Evolutionary conservation across 2,329 filamentous ascomycete genomes (phyloP).

Genomic region (Aureobasidium sp.): DNA sequence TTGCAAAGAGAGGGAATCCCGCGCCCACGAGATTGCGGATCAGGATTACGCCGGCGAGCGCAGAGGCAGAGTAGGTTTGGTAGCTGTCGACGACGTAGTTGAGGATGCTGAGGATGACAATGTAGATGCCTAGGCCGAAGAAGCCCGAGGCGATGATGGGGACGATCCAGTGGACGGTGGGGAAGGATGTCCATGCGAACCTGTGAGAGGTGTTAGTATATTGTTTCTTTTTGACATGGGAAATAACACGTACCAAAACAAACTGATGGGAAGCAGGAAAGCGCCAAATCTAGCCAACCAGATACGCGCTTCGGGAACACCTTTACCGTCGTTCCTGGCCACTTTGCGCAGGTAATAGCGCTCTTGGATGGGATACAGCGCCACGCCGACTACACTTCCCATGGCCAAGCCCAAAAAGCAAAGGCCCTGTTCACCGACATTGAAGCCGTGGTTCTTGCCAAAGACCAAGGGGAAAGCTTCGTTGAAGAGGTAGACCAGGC

Average conservation of each 20-base stretch:
- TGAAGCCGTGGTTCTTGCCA: conserved; percentile 25
- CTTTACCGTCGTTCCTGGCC: conserved; percentile 18
- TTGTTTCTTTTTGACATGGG: too few species aligned
- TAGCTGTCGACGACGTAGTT: conserved; percentile 43
- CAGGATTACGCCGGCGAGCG: conserved; percentile 32
- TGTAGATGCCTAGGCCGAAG: conserved; percentile 44
- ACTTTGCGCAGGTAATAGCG: conserved; percentile 17
- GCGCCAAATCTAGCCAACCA: conserved; percentile 18
- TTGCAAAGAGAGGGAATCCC: conserved; percentile 17
- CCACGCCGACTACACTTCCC: conserved; percentile 18
- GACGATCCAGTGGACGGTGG: conserved; percentile 30
- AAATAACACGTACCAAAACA: conserved; percentile 17
- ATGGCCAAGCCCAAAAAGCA: conserved; percentile 20
- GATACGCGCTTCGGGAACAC: conserved; percentile 24
- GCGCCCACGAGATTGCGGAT: conserved; percentile 33
- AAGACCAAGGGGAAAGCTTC: conserved; percentile 43
- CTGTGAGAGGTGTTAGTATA: not conserved
- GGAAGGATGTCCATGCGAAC: conserved; percentile 13
- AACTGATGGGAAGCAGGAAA: conserved; percentile 18
- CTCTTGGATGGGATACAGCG: conserved; percentile 17
- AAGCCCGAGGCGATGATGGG: conserved; percentile 41
- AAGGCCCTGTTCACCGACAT: conserved; percentile 18
- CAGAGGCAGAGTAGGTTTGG: conserved; percentile 34
- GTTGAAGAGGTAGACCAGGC: conserved; percentile 42
- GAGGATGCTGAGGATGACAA: conserved; percentile 42